These are phyloP conservation scores for Cutaneotrichosporon cyanovorans DNA, from an alignment of 1,284 basidiomycete genomes.

Conservation along the genomic window DNA sequence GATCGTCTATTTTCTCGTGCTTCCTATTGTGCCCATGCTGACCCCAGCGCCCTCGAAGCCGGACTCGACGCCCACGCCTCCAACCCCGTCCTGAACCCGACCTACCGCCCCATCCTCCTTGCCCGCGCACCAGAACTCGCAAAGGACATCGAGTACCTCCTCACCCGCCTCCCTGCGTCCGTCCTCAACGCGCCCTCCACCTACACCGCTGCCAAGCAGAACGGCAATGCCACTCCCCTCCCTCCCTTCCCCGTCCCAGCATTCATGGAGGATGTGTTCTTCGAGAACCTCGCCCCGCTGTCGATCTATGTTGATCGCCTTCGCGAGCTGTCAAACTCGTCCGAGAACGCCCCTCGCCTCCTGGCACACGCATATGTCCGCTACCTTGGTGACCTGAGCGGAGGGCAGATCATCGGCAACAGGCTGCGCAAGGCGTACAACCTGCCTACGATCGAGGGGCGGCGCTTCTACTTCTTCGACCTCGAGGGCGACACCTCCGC, in stretches of 20 bases:
- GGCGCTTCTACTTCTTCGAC: conserved; percentile 67
- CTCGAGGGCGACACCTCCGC: conserved; percentile 42
- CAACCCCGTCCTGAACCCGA: conserved; percentile 58
- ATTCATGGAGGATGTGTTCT: conserved; percentile 38
- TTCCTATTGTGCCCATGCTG: too few species aligned
- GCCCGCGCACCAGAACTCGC: conserved; percentile 56
- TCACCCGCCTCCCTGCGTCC: conserved; percentile 39
- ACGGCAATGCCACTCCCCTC: conserved; percentile 49
- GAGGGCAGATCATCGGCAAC: conserved; percentile 66
- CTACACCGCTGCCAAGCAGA: conserved; percentile 37
- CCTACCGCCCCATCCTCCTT: conserved; percentile 63
- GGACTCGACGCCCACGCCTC: conserved; percentile 58
- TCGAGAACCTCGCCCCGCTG: conserved; percentile 52
- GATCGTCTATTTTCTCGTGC: too few species aligned
- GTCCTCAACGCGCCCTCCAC: conserved; percentile 24
- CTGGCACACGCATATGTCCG: conserved; percentile 74
- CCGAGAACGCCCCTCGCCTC: conserved; percentile 53
- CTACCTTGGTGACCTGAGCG: conserved; percentile 77
- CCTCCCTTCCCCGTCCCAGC: conserved; percentile 51
- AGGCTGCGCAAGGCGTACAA: conserved; percentile 60
- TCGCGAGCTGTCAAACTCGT: conserved; percentile 49
- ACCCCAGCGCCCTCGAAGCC: conserved; percentile 55
- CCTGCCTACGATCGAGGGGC: conserved; percentile 52
- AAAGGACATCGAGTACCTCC: conserved; percentile 61
- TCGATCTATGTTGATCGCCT: conserved; percentile 51